These are phyloP conservation scores for Podaxis sp. DNA, from an alignment of 768 basidiomycete species.

Conservation along the genomic window DNA sequence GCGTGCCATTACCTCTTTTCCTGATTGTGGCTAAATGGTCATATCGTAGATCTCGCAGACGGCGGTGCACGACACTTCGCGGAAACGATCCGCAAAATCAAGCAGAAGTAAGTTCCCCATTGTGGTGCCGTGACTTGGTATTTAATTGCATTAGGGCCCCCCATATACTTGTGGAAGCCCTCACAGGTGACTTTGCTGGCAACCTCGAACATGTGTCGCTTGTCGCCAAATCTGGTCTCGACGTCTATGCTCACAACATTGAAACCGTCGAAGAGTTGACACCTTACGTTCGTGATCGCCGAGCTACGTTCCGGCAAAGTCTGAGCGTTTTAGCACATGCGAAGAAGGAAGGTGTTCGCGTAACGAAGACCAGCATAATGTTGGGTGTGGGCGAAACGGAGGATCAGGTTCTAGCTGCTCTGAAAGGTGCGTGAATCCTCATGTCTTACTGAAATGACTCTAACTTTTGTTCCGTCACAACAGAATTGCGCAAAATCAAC, in stretches of 20 bases:
- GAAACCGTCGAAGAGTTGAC: constrained; percentile 96
- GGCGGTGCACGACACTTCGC: constrained; percentile 95
- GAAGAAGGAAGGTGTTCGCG: constrained; percentile 77
- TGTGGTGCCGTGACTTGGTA: background rate
- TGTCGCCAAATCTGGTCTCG: constrained; percentile 91
- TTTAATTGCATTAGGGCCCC: constrained; percentile 64
- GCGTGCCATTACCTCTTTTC: constrained; percentile 23
- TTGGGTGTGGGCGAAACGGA: constrained; percentile 92
- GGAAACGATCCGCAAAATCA: constrained; percentile 91
- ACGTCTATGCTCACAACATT: constrained; percentile 97
- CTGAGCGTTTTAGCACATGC: constrained; percentile 79
- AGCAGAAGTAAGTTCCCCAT: constrained; percentile 70
- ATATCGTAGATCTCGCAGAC: constrained; percentile 75
- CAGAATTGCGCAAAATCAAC: constrained; percentile 84
- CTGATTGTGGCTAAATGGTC: constrained; percentile 2
- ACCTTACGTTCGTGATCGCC: constrained; percentile 91
- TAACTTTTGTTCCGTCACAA: background rate
- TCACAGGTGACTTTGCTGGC: constrained; percentile 94
- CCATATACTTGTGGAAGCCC: constrained; percentile 92
- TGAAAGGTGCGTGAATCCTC: constrained; percentile 59
- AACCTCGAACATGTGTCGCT: constrained; percentile 68
- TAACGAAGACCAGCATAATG: constrained; percentile 99
- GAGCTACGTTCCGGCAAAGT: constrained; percentile 88
- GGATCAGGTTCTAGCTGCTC: constrained; percentile 77
- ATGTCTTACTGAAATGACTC: constrained; percentile 1